Evolutionary conservation across 208 protist species (phyloP).

Genomic region (Trypanosoma rangeli): DNA sequence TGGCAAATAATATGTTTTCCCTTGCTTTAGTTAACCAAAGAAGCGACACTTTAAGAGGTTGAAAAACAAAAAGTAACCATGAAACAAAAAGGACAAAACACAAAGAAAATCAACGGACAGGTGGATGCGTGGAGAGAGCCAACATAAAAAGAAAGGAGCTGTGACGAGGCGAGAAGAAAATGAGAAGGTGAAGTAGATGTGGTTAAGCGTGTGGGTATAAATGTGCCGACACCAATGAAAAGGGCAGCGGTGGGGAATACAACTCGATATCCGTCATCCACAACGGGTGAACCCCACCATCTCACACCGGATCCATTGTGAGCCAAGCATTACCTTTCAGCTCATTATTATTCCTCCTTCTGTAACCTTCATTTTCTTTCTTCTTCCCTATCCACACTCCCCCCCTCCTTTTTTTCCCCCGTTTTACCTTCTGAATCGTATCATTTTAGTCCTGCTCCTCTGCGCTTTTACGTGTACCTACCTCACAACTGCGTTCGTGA

Average conservation of each 20-base stretch:
- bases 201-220: no score
- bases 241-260: background rate
- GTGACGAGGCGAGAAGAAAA: no score
- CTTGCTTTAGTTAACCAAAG: background rate
- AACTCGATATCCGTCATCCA: background rate
- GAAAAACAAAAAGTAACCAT: background rate
- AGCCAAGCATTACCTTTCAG: background rate
- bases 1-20: background rate
- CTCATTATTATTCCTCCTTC: background rate
- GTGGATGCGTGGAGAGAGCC: background rate
- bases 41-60: background rate
- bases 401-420: background rate
- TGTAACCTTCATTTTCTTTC: background rate
- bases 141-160: background rate
- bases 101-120: background rate
- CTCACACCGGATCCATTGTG: background rate
- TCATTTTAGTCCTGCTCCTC: background rate
- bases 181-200: no score
- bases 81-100: background rate
- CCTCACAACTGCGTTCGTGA: conserved; percentile 43
- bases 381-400: background rate
- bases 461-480: conserved; percentile 9
- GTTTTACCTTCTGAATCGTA: background rate
- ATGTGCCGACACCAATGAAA: background rate
- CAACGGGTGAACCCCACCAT: background rate